Percentiles rank a stretch among this genome's conserved stretches.
Evolutionary conservation across 495 filamentous ascomycete genomes (phyloP).

Genomic region (Copromyces sp.): DNA sequence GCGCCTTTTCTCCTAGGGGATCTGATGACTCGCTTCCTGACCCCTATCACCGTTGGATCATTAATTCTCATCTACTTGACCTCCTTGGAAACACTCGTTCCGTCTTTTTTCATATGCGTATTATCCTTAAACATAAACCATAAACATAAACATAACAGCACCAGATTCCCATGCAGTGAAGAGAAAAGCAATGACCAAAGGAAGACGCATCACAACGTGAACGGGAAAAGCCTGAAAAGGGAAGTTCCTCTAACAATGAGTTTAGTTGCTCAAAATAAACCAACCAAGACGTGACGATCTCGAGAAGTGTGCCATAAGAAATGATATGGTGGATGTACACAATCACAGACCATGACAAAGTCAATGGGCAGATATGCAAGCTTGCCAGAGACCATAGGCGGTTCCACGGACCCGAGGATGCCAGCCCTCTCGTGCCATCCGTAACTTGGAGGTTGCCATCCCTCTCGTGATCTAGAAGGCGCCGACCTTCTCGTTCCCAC

Average conservation of each 20-base stretch:
- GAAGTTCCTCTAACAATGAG: not conserved
- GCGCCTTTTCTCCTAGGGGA: not conserved
- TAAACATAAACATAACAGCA: not conserved
- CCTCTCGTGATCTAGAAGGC: slow-evolving; percentile 4
- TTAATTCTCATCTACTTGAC: not conserved
- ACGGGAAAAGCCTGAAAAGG: not conserved
- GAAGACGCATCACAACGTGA: not conserved
- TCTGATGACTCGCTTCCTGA: not conserved
- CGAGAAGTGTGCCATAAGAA: not conserved
- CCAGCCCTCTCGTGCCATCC: not conserved
- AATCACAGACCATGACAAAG: not conserved
- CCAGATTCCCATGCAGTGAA: not conserved
- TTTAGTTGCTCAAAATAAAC: not conserved
- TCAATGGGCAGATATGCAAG: not conserved
- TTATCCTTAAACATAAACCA: not conserved
- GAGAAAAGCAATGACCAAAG: not conserved
- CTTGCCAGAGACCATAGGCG: not conserved
- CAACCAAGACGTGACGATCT: not conserved
- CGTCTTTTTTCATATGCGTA: not conserved
- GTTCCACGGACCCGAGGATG: not conserved
- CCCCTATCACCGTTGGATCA: not conserved
- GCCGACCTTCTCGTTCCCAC: slow-evolving; percentile 19
- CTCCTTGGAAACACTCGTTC: not conserved
- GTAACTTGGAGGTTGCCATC: not conserved
- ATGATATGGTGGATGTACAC: not conserved